Evolutionary conservation across 2,329 filamentous ascomycete species (phyloP).

Genomic region (Polychaeton citri): DNA sequence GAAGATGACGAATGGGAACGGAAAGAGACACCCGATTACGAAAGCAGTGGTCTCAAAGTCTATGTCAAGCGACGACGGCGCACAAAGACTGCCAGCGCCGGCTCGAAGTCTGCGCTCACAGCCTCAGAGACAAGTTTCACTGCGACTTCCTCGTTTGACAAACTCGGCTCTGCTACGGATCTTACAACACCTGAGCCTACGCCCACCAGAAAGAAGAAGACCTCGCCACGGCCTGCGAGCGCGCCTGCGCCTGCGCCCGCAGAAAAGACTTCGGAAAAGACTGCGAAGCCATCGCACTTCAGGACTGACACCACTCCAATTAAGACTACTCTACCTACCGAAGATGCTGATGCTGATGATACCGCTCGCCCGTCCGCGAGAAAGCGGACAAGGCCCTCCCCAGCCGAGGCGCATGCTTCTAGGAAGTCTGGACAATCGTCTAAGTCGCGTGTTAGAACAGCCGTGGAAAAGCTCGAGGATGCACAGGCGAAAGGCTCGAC

Average conservation of each 20-base stretch:
- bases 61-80: conserved; percentile 18
- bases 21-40: conserved; percentile 15
- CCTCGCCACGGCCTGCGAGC: conserved; percentile 4
- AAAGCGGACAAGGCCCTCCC: neutral
- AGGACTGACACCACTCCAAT: neutral
- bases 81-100: conserved; percentile 6
- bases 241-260: neutral
- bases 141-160: conserved; percentile 15
- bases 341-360: neutral
- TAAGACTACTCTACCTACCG: neutral
- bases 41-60: conserved; percentile 19
- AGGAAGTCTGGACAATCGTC: conserved; percentile 1
- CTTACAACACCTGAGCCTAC: conserved; percentile 15
- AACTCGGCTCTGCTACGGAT: conserved; percentile 16
- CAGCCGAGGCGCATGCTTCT: neutral
- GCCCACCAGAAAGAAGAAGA: conserved; percentile 10
- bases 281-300: conserved; percentile 3
- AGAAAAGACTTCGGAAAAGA: conserved; percentile 6
- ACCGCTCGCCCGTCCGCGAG: neutral
- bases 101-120: conserved; percentile 6
- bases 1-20: conserved; percentile 1
- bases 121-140: conserved; percentile 16
- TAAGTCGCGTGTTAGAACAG: neutral
- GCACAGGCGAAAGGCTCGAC: conserved; percentile 4
- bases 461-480: neutral